Percentiles rank a stretch among this genome's conserved stretches.
Evolutionary conservation across 2,329 filamentous ascomycete genomes (phyloP).

Genomic region (Fusarium acutatum): DNA sequence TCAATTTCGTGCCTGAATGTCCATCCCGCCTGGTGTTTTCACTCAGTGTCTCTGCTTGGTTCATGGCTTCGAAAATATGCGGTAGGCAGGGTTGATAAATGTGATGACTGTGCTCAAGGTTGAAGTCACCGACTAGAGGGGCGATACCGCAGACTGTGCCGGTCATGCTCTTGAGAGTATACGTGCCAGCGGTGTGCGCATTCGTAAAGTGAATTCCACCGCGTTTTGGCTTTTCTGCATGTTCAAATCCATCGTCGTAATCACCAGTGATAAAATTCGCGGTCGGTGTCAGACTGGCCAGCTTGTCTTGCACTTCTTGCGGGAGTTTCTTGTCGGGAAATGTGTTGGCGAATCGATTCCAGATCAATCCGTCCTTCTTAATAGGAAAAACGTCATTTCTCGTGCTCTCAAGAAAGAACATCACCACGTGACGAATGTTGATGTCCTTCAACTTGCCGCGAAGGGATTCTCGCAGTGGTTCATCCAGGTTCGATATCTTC

Average conservation of each 20-base stretch:
- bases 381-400: conserved; percentile 56
- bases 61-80: conserved; percentile 49
- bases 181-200: conserved; percentile 53
- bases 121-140: conserved; percentile 53
- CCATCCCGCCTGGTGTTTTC: not conserved
- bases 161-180: conserved; percentile 54
- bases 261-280: conserved; percentile 49
- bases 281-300: conserved; percentile 44
- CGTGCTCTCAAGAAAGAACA: conserved; percentile 57
- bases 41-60: conserved; percentile 24
- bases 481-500: conserved; percentile 51
- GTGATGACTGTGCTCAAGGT: conserved; percentile 51
- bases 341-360: conserved; percentile 46
- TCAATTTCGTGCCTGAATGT: not conserved
- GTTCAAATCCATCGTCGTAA: conserved; percentile 47
- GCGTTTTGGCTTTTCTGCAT: conserved; percentile 29
- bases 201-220: conserved; percentile 54
- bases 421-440: conserved; percentile 53
- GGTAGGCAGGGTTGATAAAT: conserved; percentile 57
- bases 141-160: conserved; percentile 54
- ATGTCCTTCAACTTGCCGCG: conserved; percentile 41
- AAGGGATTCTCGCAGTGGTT: conserved; percentile 43
- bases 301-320: conserved; percentile 39
- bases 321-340: conserved; percentile 46
- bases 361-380: conserved; percentile 51